phyloP scores from a whole-genome alignment of 805 yeast genomes.

The Candida insectalens region DNA sequence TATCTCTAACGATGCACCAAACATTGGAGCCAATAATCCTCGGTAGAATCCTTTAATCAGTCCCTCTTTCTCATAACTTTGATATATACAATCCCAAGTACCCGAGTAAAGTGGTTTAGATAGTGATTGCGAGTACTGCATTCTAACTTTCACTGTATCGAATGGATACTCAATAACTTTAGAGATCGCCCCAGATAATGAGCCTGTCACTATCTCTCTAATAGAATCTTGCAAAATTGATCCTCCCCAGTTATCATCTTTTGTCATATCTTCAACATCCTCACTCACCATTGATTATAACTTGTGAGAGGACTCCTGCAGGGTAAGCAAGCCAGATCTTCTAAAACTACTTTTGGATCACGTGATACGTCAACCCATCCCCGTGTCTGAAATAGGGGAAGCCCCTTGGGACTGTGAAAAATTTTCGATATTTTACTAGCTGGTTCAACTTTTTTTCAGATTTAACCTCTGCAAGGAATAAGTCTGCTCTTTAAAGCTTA shows the following conservation, averaged over 20 bases:
- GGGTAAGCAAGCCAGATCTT: too few species aligned
- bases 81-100: constrained; percentile 54
- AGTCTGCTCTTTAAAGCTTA: constrained; percentile 82
- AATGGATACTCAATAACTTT: constrained; percentile 86
- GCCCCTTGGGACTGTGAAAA: too few species aligned
- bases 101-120: constrained; percentile 39
- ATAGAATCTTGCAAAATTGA: constrained; percentile 18
- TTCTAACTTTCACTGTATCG: constrained; percentile 83
- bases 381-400: too few species aligned
- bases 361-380: too few species aligned
- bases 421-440: too few species aligned
- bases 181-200: constrained; percentile 71
- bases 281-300: too few species aligned
- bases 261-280: too few species aligned
- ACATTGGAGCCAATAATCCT: constrained; percentile 72
- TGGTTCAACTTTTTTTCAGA: too few species aligned
- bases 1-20: constrained; percentile 87
- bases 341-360: too few species aligned
- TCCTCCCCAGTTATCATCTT: too few species aligned
- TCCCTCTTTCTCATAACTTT: constrained; percentile 65
- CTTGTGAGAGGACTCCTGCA: too few species aligned
- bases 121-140: constrained; percentile 64
- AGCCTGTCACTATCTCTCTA: constrained; percentile 39
- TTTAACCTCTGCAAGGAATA: constrained; percentile 50
- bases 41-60: constrained; percentile 59